Evolutionary conservation across 805 yeast genomes (phyloP).

Genomic region (Teunomyces kruisii): DNA sequence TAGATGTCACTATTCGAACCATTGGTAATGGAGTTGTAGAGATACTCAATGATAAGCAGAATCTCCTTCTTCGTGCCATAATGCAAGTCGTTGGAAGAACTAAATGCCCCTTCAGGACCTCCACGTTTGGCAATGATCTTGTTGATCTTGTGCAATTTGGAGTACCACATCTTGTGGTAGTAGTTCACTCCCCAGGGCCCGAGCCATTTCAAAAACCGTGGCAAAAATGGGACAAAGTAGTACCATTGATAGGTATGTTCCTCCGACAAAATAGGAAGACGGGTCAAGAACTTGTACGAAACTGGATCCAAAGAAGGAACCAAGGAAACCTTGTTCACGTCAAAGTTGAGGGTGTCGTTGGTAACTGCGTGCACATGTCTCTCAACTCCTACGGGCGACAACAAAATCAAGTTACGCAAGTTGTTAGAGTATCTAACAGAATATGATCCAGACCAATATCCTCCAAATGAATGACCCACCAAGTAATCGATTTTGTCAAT

Average conservation of each 20-base stretch:
- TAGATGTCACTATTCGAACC: conserved; percentile 42
- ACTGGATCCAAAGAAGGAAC: conserved; percentile 45
- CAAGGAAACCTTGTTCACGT: conserved; percentile 9
- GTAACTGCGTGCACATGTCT: conserved; percentile 61
- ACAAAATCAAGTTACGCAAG: conserved; percentile 54
- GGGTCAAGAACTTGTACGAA: conserved; percentile 44
- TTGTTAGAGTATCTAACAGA: conserved; percentile 56
- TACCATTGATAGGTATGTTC: conserved; percentile 34
- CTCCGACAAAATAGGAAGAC: conserved; percentile 42
- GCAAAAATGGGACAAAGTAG: conserved; percentile 44
- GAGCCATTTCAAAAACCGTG: conserved; percentile 47
- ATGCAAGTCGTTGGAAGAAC: conserved; percentile 27
- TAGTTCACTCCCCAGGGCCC: conserved; percentile 42
- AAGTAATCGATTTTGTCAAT: conserved; percentile 57
- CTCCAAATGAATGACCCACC: conserved; percentile 80
- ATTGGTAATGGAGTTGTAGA: conserved; percentile 39
- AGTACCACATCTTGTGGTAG: conserved; percentile 42
- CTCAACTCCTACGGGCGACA: conserved; percentile 81
- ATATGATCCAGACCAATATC: conserved; percentile 66
- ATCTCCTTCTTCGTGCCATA: conserved; percentile 41
- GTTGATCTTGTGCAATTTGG: conserved; percentile 40
- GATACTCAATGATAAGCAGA: conserved; percentile 36
- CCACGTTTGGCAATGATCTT: conserved; percentile 31
- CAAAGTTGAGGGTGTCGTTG: conserved; percentile 25
- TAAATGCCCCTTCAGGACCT: conserved; percentile 24